Percentiles rank a stretch among this genome's conserved stretches.
These are phyloP conservation scores for Didymella glomerata DNA, from an alignment of 2,329 filamentous ascomycete genomes.

Conservation along the genomic window DNA sequence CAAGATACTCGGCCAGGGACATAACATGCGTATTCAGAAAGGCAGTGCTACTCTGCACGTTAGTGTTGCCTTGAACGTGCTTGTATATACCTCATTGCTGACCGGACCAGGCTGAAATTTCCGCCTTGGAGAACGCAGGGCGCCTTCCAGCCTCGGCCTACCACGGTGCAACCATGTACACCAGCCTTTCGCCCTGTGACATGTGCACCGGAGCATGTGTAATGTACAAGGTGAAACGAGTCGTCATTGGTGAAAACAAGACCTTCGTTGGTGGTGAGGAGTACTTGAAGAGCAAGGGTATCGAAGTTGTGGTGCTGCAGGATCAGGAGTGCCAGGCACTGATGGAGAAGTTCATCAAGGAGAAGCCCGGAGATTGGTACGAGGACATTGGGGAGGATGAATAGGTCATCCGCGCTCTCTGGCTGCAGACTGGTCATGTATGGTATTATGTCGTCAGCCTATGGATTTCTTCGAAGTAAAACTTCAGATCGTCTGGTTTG, in stretches of 20 bases:
- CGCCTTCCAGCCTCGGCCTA: slow-evolving; percentile 74
- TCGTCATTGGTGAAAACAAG: slow-evolving; percentile 79
- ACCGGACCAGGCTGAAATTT: slow-evolving; percentile 71
- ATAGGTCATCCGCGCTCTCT: slow-evolving; percentile 3
- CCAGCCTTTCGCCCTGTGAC: slow-evolving; percentile 79
- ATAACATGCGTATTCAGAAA: slow-evolving; percentile 79
- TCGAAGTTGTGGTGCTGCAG: slow-evolving; percentile 77
- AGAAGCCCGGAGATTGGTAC: slow-evolving; percentile 76
- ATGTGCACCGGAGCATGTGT: slow-evolving; percentile 84
- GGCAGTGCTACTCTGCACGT: slow-evolving; percentile 76
- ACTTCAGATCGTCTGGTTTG: slow-evolving; percentile 89
- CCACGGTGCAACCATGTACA: slow-evolving; percentile 81
- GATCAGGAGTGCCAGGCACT: slow-evolving; percentile 70
- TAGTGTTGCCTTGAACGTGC: slow-evolving; percentile 5
- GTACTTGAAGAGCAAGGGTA: slow-evolving; percentile 71
- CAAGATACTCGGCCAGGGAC: slow-evolving; percentile 73
- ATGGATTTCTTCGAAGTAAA: slow-evolving; percentile 94
- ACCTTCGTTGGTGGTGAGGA: slow-evolving; percentile 78
- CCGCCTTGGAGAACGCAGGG: slow-evolving; percentile 77
- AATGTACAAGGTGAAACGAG: slow-evolving; percentile 75
- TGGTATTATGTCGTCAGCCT: slow-evolving; percentile 35
- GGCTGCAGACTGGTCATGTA: not conserved
- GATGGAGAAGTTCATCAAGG: slow-evolving; percentile 76
- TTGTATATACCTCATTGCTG: not conserved
- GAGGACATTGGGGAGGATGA: slow-evolving; percentile 49